Base-by-base conservation (phyloP, 495 filamentous ascomycete species). In the Hyaloscypha bicolor region DNA sequence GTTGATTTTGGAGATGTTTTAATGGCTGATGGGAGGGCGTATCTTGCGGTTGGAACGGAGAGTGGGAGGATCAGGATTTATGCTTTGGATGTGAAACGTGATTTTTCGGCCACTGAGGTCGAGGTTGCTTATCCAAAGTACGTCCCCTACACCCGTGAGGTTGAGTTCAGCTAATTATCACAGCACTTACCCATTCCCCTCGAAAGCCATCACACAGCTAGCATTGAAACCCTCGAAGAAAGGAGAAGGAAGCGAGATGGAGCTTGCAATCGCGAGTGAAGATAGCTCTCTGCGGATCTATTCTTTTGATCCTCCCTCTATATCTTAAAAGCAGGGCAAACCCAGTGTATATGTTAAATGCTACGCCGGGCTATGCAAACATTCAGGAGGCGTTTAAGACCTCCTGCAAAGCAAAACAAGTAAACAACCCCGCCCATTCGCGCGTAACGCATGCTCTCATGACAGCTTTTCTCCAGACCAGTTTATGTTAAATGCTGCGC, bases 251-350 rank as follows among this genome's bases (percentile, higher is more conserved):
- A 21, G 8, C 53, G 22, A 75, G 31, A 68, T 42, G 53, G 32
- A 72, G 35, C 65, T 75, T 31, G 73, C 73, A 63, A 70, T 96
- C 65, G 89, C 90, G 51, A 94, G 93, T 65, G 93, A 94, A 74
- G 94, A 97, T 76, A 85, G 84, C 55, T 93, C 93, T 58, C 80
- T 93, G 39, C 83, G 92, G 68, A 82, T 97, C 75, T 91, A 91
- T 78, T 78, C 78, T 48, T 77, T 93, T 37, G 52, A 63, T 31
- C 25, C 14, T 35, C 57, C 37, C 60, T 53, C 60, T 39, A 16
- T 32, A 62, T 60, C 64, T 63, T 33, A 55, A 42, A 62, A 64
- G 25, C 25, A 25, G 25, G 33, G 61, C 45, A 67, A 55, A 59
- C 42, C 33, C 32, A 52, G n/a, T 29, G 56, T 65, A 72, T 72